Evolutionary conservation across 1,139 yeast genomes (phyloP), one percentile per base, ranked within the genome.

Genomic region (Hyphopichia wangnamkhiaoensis): DNA sequence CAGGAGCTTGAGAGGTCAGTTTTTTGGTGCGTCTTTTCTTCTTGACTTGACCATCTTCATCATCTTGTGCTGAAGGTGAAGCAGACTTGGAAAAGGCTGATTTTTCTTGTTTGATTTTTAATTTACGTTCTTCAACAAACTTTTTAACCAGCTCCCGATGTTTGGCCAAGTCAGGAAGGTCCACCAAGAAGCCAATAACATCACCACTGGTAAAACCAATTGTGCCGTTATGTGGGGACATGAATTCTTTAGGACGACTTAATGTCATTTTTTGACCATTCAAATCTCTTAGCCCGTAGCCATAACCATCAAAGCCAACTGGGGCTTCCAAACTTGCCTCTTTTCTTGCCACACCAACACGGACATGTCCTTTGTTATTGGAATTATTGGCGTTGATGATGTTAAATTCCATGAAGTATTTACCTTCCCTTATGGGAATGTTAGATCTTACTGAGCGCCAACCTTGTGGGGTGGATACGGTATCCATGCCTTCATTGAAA

Each of bases 281-380:
- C 26, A 76, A 74, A 61, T 91, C 98, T 43, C 98, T 70, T 9
- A 93, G 56, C 1, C 96, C 97, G 59, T 94, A 93, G 0, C 97
- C 93, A 62, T 90, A 93, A 0, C 91, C 94, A 60, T 93, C 98
- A 54, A 80, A 88, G 4, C 99, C 99, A 8, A 91, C 93, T 0
- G 99, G 98, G 0, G 96, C 96, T 49, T 93, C 97, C 36, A 91
- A 63, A 39, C 90, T 79, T 1, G 96, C 95, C 55, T 93, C 98
- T 47, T 88, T 73, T 40, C 98, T 68, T 0, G 84, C 84, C 33
- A 91, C 53, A 0, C 99, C 99, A 19, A 91, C 56, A 27, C 98
- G 63, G 1, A 91, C 91, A 58, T 91, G 95, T 38, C 76, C 58
- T 34, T 58, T 58, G 19, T 50, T 42, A 52, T 42, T 45, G 3